A percentile compares a stretch with the other conserved stretches of the same genome.
Conservation (phyloP, 192 early-diverging fungal species). For the Kickxella alabastrina region DNA sequence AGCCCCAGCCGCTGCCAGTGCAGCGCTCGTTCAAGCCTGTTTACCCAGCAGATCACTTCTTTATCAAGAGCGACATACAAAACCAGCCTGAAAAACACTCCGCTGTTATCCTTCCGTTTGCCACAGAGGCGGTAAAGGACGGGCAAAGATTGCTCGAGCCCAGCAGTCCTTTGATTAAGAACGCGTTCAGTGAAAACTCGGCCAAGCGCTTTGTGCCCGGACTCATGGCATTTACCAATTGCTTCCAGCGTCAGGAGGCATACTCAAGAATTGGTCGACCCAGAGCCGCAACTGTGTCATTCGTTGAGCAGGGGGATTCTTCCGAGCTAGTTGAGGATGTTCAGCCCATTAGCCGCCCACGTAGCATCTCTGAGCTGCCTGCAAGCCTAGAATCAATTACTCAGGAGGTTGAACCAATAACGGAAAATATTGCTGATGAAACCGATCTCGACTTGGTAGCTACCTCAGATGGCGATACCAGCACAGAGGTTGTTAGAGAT, state of each 20-base stretch:
- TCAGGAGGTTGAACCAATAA: background rate
- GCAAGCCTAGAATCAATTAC: background rate
- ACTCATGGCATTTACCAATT: slow-evolving; percentile 25
- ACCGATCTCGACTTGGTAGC: too few relatives aligned
- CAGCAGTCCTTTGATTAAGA: background rate
- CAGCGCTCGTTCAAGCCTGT: slow-evolving; percentile 27
- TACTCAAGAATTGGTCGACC: slow-evolving; percentile 3
- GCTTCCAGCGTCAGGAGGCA: background rate
- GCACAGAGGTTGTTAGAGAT: background rate
- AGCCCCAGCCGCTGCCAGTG: slow-evolving; percentile 1
- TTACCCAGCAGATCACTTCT: slow-evolving; percentile 32
- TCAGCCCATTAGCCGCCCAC: slow-evolving; percentile 2
- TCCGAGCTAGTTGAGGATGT: background rate
- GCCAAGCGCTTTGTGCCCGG: slow-evolving; percentile 40
- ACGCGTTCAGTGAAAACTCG: background rate
- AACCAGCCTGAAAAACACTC: background rate
- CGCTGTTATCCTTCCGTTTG: slow-evolving; percentile 9
- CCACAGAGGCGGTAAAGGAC: slow-evolving; percentile 9
- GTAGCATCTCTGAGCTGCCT: slow-evolving; percentile 29
- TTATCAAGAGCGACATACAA: slow-evolving; percentile 24
- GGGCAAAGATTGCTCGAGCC: background rate
- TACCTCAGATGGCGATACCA: too few relatives aligned
- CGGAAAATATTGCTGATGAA: too few relatives aligned
- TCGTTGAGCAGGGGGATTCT: background rate
- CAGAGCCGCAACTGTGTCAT: slow-evolving; percentile 11